Evolutionary conservation across 1,139 yeast species (phyloP), one percentile per base, ranked within the genome.

Genomic region (Schwanniomyces etchellsii): DNA sequence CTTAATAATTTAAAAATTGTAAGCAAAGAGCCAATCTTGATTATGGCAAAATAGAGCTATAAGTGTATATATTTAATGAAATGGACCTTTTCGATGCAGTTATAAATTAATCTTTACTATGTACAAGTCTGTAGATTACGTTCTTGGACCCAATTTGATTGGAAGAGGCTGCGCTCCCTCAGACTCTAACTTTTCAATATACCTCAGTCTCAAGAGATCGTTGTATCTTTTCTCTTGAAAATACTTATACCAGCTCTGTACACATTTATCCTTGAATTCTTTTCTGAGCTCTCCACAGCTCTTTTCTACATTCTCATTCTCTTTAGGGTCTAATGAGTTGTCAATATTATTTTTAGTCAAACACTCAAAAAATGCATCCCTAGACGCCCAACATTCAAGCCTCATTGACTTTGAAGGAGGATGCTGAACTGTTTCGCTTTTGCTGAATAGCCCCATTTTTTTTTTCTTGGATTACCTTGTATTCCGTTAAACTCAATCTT

Each of bases 141-240:
- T 38, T 34, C 44, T 36, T 32, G 52, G 55, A 20, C 51, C 69
- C 48, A 66, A 54, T 43, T 64, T 67, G 47, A 67, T 64, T 5
- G 74, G 73, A 33, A 67, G 57, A 27, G 64, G 70, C 44, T 65
- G 60, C 9, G 73, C 74, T 6, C 73, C 73, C 42, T 67, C 73
- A 4, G 68, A 58, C 41, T 67, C 65, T 33, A 67, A 52, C 45
- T 65, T 61, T 20, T 50, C 57, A 29, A 67, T 64, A 39, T 65
- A 66, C 40, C 66, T 57, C 24, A 58, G 57, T 44, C 72, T 55
- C 25, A 55, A 50, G 39, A 66, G 47, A 40, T 67, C 74, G 37
- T 57, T 65, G 39, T 51, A 65, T 36, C 74, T 52, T 47, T 67
- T 67, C 34, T 67, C 71, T 39, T 67, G 74, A 44, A 67, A 67